Evolutionary conservation across 192 early-diverging fungal genomes (phyloP), one percentile per base, ranked within the genome.

Genomic region (Entomortierella lignicola): DNA sequence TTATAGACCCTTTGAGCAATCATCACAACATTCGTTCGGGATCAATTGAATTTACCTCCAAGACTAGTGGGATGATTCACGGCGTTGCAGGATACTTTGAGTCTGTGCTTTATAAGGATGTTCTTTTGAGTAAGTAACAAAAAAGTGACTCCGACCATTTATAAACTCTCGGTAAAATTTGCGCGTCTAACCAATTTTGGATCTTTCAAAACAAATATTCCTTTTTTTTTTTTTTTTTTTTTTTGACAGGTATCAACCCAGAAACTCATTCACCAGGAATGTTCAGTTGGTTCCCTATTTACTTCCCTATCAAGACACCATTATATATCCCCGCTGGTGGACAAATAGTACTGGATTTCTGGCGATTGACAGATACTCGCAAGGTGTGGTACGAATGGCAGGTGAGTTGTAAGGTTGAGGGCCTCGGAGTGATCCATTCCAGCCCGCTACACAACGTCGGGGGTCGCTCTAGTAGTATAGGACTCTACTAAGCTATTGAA

Each of bases 321-420:
- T 61, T 98, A 29, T 83, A 85, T 61, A 86, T 94, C n/a, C 84
- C 85, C 10, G 66, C 81, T 10, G 90, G 88, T 7, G 79, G 90
- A 13, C 60, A 59, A 2, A 74, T 99, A 1, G 79, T 83, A 11
- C 81, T 95, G 15, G 86, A 93, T 65, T 93, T 98, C 74, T 99
- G 98, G 97, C 77, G 98, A 27, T 81, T 88, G 44, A 85, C 92
- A n/a, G 85, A 89, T 54, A 82, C 72, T 20, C 69, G 92, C 42
- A 97, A 95, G 65, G 94, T 96, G 13, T 99, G 98, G 98, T 98
- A 99, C 75, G 98, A 99, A 81, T 99, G 98, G 98, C 73, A 83
- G 31, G 92, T 91, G 3, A 69, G 71, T 23, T 66, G 82, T 29
- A 55, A 57, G 12, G 48, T 69, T 42, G 47, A 66, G 13, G 55